Conservation (phyloP, 768 basidiomycete species). For the Kwoniella sp. region DNA sequence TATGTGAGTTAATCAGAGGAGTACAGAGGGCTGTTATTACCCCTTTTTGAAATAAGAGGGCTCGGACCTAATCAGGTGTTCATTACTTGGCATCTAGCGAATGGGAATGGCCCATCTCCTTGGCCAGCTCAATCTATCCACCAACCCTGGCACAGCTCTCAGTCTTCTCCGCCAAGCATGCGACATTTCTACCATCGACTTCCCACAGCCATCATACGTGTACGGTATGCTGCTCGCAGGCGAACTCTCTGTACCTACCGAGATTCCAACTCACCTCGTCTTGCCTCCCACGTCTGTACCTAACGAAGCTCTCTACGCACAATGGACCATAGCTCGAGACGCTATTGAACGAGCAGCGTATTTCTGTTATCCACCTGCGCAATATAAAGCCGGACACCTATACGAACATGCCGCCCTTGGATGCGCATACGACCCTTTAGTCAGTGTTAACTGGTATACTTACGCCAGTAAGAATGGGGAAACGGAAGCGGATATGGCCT, state of each 20-base stretch:
- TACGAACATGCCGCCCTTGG: conserved; percentile 88
- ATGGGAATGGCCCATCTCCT: conserved; percentile 90
- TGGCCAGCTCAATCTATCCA: conserved; percentile 73
- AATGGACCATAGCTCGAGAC: conserved; percentile 67
- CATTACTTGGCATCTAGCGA: conserved; percentile 60
- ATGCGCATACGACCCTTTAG: conserved; percentile 81
- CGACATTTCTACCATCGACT: conserved; percentile 68
- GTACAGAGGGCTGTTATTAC: no score
- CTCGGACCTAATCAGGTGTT: conserved; percentile 5
- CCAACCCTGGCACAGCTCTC: conserved; percentile 64
- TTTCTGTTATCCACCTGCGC: conserved; percentile 75
- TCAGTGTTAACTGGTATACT: conserved; percentile 85
- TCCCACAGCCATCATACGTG: conserved; percentile 72
- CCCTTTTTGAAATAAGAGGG: no score
- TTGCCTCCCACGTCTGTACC: conserved; percentile 59
- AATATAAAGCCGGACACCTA: conserved; percentile 88
- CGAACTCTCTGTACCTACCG: conserved; percentile 70
- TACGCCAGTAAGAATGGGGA: conserved; percentile 74
- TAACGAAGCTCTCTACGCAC: conserved; percentile 41
- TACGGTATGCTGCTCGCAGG: conserved; percentile 76
- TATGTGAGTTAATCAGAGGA: conserved; percentile 66
- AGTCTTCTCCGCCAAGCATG: conserved; percentile 78
- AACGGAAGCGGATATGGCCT: conserved; percentile 92
- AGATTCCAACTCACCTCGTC: conserved; percentile 62
- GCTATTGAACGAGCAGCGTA: conserved; percentile 83